A percentile compares a stretch with the other conserved stretches of the same genome.
These are phyloP conservation scores for Lasiodiplodia theobromae DNA, from an alignment of 2,329 filamentous ascomycete genomes.

Conservation along the genomic window DNA sequence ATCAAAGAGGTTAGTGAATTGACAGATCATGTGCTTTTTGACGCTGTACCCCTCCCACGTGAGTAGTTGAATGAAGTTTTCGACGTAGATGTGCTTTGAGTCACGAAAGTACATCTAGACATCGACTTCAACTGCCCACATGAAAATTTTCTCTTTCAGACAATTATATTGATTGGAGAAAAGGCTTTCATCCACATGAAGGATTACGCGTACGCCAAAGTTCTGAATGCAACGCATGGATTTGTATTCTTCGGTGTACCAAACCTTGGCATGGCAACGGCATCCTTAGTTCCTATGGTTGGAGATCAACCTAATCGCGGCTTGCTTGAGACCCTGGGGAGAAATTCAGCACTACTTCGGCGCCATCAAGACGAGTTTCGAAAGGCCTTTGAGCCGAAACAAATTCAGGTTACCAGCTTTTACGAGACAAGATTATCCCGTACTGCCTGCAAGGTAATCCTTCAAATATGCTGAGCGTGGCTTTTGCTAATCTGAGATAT, in stretches of 20 bases:
- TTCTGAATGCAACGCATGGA: neutral
- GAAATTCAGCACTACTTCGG: neutral
- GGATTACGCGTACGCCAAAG: accelerated
- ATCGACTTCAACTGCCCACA: too few relatives aligned
- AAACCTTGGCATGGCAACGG: neutral
- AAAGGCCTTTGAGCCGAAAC: too few relatives aligned
- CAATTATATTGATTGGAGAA: too few relatives aligned
- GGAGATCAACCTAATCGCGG: neutral
- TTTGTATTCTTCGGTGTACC: constrained; percentile 1
- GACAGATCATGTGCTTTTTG: too few relatives aligned
- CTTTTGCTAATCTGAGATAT: too few relatives aligned
- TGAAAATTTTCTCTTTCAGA: too few relatives aligned
- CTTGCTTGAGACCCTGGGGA: neutral
- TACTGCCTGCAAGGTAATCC: neutral
- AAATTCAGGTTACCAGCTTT: neutral
- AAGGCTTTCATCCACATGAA: neutral
- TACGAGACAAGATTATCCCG: neutral
- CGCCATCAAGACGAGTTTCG: neutral
- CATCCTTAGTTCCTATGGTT: neutral
- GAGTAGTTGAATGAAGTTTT: too few relatives aligned
- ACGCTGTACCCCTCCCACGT: too few relatives aligned
- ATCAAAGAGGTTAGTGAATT: constrained; percentile 1
- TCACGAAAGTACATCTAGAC: too few relatives aligned
- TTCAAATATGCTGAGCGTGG: accelerated
- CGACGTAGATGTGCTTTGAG: too few relatives aligned